Conservation (phyloP, 2,329 filamentous ascomycete species). For the Aspergillus udagawae region DNA sequence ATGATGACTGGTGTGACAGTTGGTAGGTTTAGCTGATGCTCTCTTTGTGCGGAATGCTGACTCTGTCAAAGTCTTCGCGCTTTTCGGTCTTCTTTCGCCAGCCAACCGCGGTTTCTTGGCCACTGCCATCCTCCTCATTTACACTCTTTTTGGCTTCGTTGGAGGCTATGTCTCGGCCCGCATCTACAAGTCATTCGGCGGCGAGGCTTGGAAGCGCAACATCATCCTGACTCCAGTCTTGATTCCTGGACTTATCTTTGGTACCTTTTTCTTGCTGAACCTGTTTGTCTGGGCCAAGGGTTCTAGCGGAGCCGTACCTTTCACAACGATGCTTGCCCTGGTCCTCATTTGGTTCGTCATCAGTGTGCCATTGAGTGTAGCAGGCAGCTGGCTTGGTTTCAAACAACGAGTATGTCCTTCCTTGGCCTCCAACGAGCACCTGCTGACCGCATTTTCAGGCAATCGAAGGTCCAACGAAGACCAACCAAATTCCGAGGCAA, state of each 20-base stretch:
- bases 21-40: conserved; percentile 34
- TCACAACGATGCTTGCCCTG: conserved; percentile 93
- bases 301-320: conserved; percentile 90
- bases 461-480: conserved; percentile 78
- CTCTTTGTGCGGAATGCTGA: conserved; percentile 5
- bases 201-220: conserved; percentile 91
- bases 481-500: conserved; percentile 96
- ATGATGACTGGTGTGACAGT: conserved; percentile 97
- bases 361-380: conserved; percentile 84
- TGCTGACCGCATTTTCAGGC: conserved; percentile 36
- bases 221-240: conserved; percentile 83
- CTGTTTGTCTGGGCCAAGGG: conserved; percentile 93
- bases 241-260: conserved; percentile 82
- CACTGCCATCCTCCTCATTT: conserved; percentile 88
- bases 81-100: conserved; percentile 90
- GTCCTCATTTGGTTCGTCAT: conserved; percentile 96
- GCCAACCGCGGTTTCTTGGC: conserved; percentile 92
- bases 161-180: conserved; percentile 86
- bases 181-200: conserved; percentile 90
- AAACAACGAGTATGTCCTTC: conserved; percentile 51
- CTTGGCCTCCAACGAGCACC: not conserved
- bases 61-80: conserved; percentile 62
- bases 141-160: conserved; percentile 87
- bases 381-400: conserved; percentile 92
- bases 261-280: conserved; percentile 87